Base-by-base conservation (phyloP, 495 filamentous ascomycete genomes). In the Lepidopterella palustris region DNA sequence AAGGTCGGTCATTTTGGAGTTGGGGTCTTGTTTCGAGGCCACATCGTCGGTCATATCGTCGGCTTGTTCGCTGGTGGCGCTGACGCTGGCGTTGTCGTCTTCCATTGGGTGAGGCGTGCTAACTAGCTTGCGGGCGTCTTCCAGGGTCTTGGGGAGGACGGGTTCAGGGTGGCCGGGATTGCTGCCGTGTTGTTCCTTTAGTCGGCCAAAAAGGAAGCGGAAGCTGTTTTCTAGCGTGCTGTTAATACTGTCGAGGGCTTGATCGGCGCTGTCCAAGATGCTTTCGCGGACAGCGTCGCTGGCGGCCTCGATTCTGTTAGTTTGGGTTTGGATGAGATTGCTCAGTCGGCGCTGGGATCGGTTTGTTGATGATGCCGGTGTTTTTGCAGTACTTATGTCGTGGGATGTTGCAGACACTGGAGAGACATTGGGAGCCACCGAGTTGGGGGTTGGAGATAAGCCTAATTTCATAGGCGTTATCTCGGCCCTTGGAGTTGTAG, bases 131-230 rank as follows among this genome's bases (percentile, higher is more conserved):
- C 91, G 82, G 23, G 92, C 93, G 62, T 98, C 93, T 53, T 93
- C 93, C 1, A 98, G 76, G 6, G 93, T 97, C 60, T 89, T 90
- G 11, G 93, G 93, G 0, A 96, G 76, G 25, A 79, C 65, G 23
- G 86, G 48, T 72, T 73, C 47, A 72, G 71, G 24, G 75, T 80
- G 45, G 79, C 72, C 29, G 78, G 80, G 47, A 61, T 76, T 48
- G 64, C 76, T 48, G 76, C 68, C 55, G 25, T 73, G 58, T 53
- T 71, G 70, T 64, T 96, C 90, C 64, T 87, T 87, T 25, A 97
- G 82, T 63, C 90, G 88, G 35, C 92, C 92, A 52, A 99, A 85
- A 9, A 97, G 76, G 60, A 97, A 95, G 65, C 92, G 95, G 74
- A 96, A 95, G 67, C 89, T 95, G 64, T 87, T 87, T 28, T 92